A percentile compares a stretch with the other conserved stretches of the same genome.
These are phyloP conservation scores for Paxillus involutus DNA, from an alignment of 768 basidiomycete species.

Conservation along the genomic window DNA sequence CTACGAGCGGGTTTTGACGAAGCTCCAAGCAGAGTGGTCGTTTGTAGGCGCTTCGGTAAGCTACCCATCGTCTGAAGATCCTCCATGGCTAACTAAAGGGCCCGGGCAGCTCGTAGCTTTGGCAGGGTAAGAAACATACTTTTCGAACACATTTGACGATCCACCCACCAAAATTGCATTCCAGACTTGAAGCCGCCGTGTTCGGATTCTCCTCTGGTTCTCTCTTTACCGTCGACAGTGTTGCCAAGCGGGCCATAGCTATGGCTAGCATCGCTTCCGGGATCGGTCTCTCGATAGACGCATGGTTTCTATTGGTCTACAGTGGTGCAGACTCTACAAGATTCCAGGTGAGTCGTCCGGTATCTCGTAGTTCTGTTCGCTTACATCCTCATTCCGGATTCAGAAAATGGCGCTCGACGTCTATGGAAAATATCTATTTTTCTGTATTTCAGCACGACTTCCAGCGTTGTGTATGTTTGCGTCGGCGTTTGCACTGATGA, in stretches of 20 bases:
- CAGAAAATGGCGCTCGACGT: constrained; percentile 47
- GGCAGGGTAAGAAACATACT: constrained; percentile 44
- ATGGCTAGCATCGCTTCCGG: constrained; percentile 60
- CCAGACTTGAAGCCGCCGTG: constrained; percentile 51
- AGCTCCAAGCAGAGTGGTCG: constrained; percentile 63
- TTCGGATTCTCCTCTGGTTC: constrained; percentile 60
- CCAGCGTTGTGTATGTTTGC: constrained; percentile 61
- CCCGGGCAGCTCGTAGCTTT: constrained; percentile 52
- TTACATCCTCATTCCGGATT: neutral
- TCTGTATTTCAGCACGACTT: constrained; percentile 62
- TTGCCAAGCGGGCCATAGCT: constrained; percentile 53
- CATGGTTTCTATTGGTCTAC: constrained; percentile 69
- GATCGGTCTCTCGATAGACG: constrained; percentile 60
- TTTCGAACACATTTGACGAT: neutral
- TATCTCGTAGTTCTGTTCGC: neutral
- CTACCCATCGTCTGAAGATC: neutral
- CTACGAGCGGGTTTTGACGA: constrained; percentile 47
- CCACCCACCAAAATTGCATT: neutral
- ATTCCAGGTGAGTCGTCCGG: constrained; percentile 46
- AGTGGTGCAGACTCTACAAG: constrained; percentile 49
- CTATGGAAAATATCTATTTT: constrained; percentile 64
- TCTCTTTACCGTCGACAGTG: constrained; percentile 46
- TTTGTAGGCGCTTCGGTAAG: constrained; percentile 62
- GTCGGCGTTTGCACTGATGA: constrained; percentile 56
- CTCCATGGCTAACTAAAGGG: neutral